A percentile compares a stretch with the other conserved stretches of the same genome.
phyloP scores from a whole-genome alignment of 2,329 filamentous ascomycete species.

The Fusarium sp. region DNA sequence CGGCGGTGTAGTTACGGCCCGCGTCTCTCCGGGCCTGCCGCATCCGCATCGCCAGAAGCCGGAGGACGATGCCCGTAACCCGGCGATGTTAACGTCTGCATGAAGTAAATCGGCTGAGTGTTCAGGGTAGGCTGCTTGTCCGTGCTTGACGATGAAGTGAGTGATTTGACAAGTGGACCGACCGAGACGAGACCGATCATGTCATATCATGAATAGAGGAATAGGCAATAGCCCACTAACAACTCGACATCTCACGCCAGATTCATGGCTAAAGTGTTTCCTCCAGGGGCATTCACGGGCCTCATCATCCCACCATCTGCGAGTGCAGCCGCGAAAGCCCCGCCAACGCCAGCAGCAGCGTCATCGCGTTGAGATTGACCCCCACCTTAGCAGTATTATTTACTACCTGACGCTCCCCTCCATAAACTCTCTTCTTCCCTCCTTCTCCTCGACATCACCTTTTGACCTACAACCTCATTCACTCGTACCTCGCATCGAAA shows the following conservation, averaged over 20 bases:
- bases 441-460: constrained; percentile 28
- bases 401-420: constrained; percentile 30
- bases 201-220: constrained; percentile 9
- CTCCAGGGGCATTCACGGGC: constrained; percentile 23
- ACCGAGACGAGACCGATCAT: constrained; percentile 30
- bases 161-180: constrained; percentile 11
- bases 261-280: constrained; percentile 18
- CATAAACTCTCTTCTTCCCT: constrained; percentile 38
- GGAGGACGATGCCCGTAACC: constrained; percentile 23
- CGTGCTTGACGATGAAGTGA: background rate
- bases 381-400: constrained; percentile 32
- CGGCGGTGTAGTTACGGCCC: constrained; percentile 17
- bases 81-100: constrained; percentile 15
- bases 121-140: constrained; percentile 1
- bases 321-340: constrained; percentile 39
- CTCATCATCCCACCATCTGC: constrained; percentile 38
- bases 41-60: constrained; percentile 40
- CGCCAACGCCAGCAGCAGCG: constrained; percentile 24
- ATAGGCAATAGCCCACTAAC: constrained; percentile 6
- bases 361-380: constrained; percentile 35
- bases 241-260: constrained; percentile 22
- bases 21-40: constrained; percentile 28
- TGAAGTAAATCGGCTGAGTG: background rate
- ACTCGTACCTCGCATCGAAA: constrained; percentile 46
- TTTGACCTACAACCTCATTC: constrained; percentile 12